A percentile compares a stretch with the other conserved stretches of the same genome.
Evolutionary conservation across 306 rosid genomes (phyloP).

Genomic region (Cucumis cinereus): DNA sequence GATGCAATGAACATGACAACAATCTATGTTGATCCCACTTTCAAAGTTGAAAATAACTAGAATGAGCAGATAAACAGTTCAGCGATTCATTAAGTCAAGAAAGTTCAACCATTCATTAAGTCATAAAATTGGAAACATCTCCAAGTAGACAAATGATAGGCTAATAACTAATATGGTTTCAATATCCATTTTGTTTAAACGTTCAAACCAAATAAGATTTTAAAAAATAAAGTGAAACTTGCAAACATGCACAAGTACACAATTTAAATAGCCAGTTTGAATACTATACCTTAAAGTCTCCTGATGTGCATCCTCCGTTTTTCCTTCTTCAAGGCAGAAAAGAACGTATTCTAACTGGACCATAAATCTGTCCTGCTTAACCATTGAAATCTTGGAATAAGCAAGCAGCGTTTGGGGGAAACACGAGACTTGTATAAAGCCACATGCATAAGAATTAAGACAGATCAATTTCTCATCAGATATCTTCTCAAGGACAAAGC

Average conservation of each 20-base stretch:
- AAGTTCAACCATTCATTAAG: background rate
- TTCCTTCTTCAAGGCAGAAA: slow-evolving; percentile 42
- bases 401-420: background rate
- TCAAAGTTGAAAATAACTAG: too few relatives aligned
- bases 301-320: slow-evolving; percentile 36
- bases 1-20: too few relatives aligned
- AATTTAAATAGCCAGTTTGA: background rate
- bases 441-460: background rate
- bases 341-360: slow-evolving; percentile 47
- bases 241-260: slow-evolving; percentile 1
- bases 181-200: background rate
- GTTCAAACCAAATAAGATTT: background rate
- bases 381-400: background rate
- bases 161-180: background rate
- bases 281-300: slow-evolving; percentile 38
- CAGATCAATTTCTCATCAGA: background rate
- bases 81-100: background rate
- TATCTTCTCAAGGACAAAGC: background rate
- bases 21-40: too few relatives aligned
- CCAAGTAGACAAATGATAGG: background rate
- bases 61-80: background rate
- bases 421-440: background rate
- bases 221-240: background rate
- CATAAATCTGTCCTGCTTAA: slow-evolving; percentile 35
- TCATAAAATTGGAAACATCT: background rate